Base-by-base conservation (phyloP, 1,284 basidiomycete species). In the Naganishia albida region DNA sequence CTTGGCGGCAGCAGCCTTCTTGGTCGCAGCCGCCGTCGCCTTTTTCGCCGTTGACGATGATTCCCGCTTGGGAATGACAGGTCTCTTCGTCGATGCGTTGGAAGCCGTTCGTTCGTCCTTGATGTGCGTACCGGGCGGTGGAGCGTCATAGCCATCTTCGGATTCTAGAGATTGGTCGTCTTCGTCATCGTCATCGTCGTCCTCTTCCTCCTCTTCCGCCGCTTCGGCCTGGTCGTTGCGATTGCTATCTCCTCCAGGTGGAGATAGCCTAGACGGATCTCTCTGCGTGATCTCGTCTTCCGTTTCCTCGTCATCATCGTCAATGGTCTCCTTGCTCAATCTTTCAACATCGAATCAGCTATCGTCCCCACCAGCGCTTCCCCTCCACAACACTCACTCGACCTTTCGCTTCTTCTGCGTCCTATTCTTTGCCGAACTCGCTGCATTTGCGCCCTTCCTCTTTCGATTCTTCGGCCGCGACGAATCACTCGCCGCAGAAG, bases 101-200 rank as follows among this genome's bases (percentile, higher is more conserved):
- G 64, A 43, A 20, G 64, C 57, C 12, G 56, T 28, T 49, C 57
- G 28, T 26, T 60, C 56, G 46, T 60, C 57, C 39, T 60, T 60
- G 15, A 26, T 18, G 15, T 50, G 46, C 15, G 38, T 50, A 34
- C 57, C 43, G 13, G 50, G 64, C 48, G 56, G 20, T 7, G 62
- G 49, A n/a, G 62, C 63, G 16, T 46, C 60, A 49, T 68, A 68
- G 4, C 67, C 67, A 54, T 68, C 67, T 26, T 68, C 67, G 16
- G 67, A 68, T 50, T 68, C 67, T 23, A 68, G 51, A 40, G 65
- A 64, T 12, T 65, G 28, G 16, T 68, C 67, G 44, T 65, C 65
- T 20, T 83, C 82, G 13, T 76, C 81, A 0, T 68, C 68, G 2
- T 79, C 79, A 1, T 72, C 77, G 1, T 74, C 80, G n/a, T 71